Evolutionary conservation across 192 early-diverging fungal genomes (phyloP), one percentile per base, ranked within the genome.

Genomic region (Coemansia sp.): DNA sequence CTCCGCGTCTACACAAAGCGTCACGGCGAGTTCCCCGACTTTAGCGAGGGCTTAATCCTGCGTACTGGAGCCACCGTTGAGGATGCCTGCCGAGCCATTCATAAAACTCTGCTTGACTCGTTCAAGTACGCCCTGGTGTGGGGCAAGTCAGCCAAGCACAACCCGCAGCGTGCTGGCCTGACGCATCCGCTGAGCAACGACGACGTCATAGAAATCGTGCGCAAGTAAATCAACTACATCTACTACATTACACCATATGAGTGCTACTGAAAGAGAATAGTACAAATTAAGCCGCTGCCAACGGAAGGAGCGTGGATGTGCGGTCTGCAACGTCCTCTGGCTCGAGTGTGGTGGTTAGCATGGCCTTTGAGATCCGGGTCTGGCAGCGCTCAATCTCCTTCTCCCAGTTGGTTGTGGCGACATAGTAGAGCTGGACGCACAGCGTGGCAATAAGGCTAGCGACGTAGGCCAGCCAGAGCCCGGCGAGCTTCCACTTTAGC

Each of bases 61-160:
- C 87, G 92, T 35, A 86, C 83, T 23, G 91, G 91, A 34, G 88
- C 91, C 2, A 88, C 88, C 7, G 85, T 93, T 51, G 92, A 94
- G 71, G 90, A 93, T 51, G 90, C 91, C 53, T 98, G 96, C 70
- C 88, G 89, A 55, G 85, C 86, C 51, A 90, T 99, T 60, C 97
- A 99, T 83, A 88, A 93, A 80, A 86, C 88, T 11, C 69, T 99
- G 69, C 88, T 86, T 9, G 88, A 88, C 53, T 88, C 92, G 43
- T 97, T 99, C 86, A 91, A 91, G 83, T 98, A 94, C 74, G 97
- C 97, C 2, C 83, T 99, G 38, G 95, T 99, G 11, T 99, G 97
- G 97, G 94, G 94, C 31, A 88, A 84, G 42, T 96, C 94, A 14
- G 88, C 97, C 59, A 99, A 99, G 72, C 95, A 99, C 82, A 94